Base-by-base conservation (phyloP, 257 asterid genomes). In the Solanum virginianum region DNA sequence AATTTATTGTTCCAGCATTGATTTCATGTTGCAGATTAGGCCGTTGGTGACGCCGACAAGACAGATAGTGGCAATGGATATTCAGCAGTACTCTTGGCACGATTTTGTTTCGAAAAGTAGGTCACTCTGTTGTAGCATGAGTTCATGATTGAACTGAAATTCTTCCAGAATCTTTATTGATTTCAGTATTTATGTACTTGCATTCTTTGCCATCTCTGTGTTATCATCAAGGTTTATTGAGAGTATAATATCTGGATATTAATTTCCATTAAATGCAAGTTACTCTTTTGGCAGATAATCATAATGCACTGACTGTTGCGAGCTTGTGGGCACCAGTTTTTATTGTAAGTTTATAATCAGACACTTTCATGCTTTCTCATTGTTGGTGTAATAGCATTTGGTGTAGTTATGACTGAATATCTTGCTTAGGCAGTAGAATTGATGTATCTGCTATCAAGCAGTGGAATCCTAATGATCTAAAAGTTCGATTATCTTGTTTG, bases 291-390 rank as follows among this genome's bases (percentile, higher is more conserved):
- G 93, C 88, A 97, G 99, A 95, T 89, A 97, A 97, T 88, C 94
- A 95, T 88, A 97, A 95, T 89, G 97, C 97, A 80, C 82, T 94
- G 69, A 90, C 99, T 7, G 88, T 97, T 32, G 90, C 90, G 86
- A 91, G 97, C 94, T 90, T 97, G 85, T 97, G 99, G 99, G 95
- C 94, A 80, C 99, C 98, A 54, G 98, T 97, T 84, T 77, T 95
- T 85, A 80, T 92, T 85, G 99, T 97, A 90, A 94, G 98, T 90
- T 59, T 62, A 85, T 53, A 89, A 57, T 77, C 62, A 16, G 65
- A 53, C 41, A 77, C 57, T 36, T 45, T 12, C 12, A 26, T 72
- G 55, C 80, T 77, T 47, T 77, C 41, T 26, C 26, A 1, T 53
- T 75, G 62, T 75, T 77, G 65, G 24, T 9, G 20, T 51, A 24